Evolutionary conservation across 345 rosid genomes (phyloP).

Genomic region (Gossypioides kirkii): DNA sequence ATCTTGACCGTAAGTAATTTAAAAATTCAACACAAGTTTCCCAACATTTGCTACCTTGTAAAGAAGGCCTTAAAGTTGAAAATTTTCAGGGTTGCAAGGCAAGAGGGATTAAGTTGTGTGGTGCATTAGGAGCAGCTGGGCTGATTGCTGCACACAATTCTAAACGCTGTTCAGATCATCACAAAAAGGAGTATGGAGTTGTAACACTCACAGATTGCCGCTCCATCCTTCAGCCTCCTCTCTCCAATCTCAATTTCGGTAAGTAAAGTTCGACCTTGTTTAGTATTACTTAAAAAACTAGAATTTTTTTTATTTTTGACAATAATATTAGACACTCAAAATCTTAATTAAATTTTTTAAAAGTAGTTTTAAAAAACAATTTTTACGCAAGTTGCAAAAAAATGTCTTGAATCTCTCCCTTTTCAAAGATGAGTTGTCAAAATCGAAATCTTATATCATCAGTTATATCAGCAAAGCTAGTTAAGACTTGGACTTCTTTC

Average conservation of each 20-base stretch:
- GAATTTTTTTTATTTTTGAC: too few species aligned
- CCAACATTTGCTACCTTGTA: too few species aligned
- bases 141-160: slow-evolving; percentile 19
- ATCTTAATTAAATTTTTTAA: too few species aligned
- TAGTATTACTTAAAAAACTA: too few species aligned
- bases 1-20: slow-evolving; percentile 27
- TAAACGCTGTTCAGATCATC: slow-evolving; percentile 4
- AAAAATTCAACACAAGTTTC: too few species aligned
- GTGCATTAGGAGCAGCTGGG: slow-evolving; percentile 23
- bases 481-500: not conserved
- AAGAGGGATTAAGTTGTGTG: slow-evolving; percentile 26
- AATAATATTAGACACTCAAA: too few species aligned
- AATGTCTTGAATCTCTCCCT: not conserved
- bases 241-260: slow-evolving; percentile 32
- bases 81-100: slow-evolving; percentile 21
- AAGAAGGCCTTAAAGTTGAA: not conserved
- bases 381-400: too few species aligned
- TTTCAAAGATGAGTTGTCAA: too few species aligned
- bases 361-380: too few species aligned
- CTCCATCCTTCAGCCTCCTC: slow-evolving; percentile 35
- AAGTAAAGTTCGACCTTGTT: not conserved
- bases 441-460: not conserved
- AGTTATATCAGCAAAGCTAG: not conserved
- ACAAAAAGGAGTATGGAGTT: slow-evolving; percentile 21
- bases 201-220: slow-evolving; percentile 31